These are phyloP conservation scores for Cavenderia fasciculata DNA, from an alignment of 78 protist species.

Conservation along the genomic window DNA sequence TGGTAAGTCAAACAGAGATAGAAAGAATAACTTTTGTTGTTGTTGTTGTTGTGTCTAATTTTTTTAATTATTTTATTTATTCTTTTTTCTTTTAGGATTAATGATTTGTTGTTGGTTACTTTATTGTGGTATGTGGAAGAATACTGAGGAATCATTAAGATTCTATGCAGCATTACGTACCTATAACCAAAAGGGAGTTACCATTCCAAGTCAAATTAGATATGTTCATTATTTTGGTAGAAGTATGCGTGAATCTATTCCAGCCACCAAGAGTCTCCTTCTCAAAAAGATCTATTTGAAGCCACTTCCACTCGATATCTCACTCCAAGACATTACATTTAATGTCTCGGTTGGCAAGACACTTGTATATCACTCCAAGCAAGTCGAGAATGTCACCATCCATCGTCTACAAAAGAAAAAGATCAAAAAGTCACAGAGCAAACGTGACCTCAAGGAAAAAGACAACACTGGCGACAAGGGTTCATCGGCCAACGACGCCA, in stretches of 20 bases:
- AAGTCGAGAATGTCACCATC: slow-evolving; percentile 4
- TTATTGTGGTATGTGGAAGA: slow-evolving; percentile 58
- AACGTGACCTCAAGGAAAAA: not conserved
- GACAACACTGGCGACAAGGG: slow-evolving; percentile 8
- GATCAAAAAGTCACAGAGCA: not conserved
- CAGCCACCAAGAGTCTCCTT: not conserved
- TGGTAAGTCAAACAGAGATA: too few species aligned
- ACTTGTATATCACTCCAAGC: slow-evolving; percentile 23
- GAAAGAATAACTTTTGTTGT: too few species aligned
- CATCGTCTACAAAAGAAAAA: slow-evolving; percentile 30
- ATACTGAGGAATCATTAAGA: slow-evolving; percentile 71
- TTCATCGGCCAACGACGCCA: not conserved
- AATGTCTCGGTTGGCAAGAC: slow-evolving; percentile 54
- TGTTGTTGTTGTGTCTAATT: too few species aligned
- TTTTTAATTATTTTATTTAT: too few species aligned
- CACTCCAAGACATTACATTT: slow-evolving; percentile 49
- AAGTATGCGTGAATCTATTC: too few species aligned
- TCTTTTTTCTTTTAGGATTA: slow-evolving; percentile 62
- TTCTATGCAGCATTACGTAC: slow-evolving; percentile 84
- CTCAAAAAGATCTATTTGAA: slow-evolving; percentile 23
- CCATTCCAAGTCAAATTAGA: slow-evolving; percentile 89
- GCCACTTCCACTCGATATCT: slow-evolving; percentile 51
- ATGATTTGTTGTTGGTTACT: slow-evolving; percentile 82
- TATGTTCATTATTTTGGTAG: slow-evolving; percentile 84
- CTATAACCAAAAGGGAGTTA: slow-evolving; percentile 89